A percentile compares a stretch with the other conserved stretches of the same genome.
phyloP scores from a whole-genome alignment of 2,329 filamentous ascomycete species.

The Ceratocystis papillata region DNA sequence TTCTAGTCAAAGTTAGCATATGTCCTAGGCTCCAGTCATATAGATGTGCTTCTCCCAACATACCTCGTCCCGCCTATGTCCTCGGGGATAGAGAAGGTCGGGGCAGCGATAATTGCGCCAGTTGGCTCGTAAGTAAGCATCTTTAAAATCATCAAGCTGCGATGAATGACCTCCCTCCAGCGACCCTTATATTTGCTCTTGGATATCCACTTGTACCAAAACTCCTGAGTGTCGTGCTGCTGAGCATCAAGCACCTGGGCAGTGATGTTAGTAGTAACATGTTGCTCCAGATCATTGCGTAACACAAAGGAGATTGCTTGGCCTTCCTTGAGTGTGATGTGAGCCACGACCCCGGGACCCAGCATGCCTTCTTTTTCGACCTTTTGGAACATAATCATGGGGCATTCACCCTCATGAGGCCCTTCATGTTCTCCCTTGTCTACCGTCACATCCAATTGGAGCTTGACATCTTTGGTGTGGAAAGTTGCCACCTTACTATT shows the following conservation, averaged over 20 bases:
- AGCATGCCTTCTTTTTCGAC: conserved; percentile 42
- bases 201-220: conserved; percentile 63
- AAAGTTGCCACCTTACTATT: conserved; percentile 54
- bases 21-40: not conserved
- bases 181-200: conserved; percentile 60
- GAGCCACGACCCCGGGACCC: conserved; percentile 53
- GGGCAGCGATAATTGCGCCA: conserved; percentile 64
- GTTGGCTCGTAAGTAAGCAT: conserved; percentile 69
- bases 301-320: conserved; percentile 60
- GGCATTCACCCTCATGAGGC: conserved; percentile 35
- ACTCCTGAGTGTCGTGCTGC: conserved; percentile 59
- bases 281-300: conserved; percentile 48
- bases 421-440: conserved; percentile 44
- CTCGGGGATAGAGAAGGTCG: conserved; percentile 68
- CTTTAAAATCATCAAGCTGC: conserved; percentile 64
- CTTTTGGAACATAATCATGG: conserved; percentile 46
- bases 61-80: conserved; percentile 53
- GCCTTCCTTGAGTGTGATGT: conserved; percentile 51
- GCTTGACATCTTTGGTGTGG: conserved; percentile 44
- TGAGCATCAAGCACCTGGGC: conserved; percentile 47
- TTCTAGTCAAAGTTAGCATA: conserved; percentile 33
- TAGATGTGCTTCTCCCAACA: conserved; percentile 9
- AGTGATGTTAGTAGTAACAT: conserved; percentile 49
- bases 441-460: conserved; percentile 58
- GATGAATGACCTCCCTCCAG: conserved; percentile 59